Base-by-base conservation (phyloP, 768 basidiomycete species). In the Kwoniella bestiolae region DNA sequence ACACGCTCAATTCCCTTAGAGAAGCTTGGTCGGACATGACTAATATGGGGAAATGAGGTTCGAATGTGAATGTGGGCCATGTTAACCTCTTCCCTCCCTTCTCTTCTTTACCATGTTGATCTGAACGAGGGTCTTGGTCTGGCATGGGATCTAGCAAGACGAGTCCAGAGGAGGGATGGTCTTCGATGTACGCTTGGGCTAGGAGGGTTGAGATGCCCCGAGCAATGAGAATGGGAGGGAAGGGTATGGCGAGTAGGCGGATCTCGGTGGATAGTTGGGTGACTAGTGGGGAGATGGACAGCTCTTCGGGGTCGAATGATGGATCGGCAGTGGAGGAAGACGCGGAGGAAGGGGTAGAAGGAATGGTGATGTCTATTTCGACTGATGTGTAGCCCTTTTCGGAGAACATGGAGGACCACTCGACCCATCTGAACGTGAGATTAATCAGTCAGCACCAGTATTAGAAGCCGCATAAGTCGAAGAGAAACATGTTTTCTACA, bases 181-280 rank as follows among this genome's bases (percentile, higher is more conserved):
- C 88, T 1, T 87, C 89, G 66, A 90, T 85, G 76, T 88, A 90
- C 23, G 86, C 83, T 75, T 90, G 87, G 7, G 87, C 85, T 58
- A 90, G 84, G 35, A 89, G 81, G 60, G 87, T 84, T 9, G 67
- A 67, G 21, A 45, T 44, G 5, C 70, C 73, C 3, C 52, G 51
- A 2, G 80, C 61, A 34, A 81, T 65, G 32, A 81, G n/a, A 45
- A 81, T 68, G 5, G 80, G 80, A 1, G 80, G 73, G 58, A 79
- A 81, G n/a, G 80, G 80, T 26, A 81, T 79, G 12, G 76, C 73
- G 51, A 79, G 34, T 9, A 77, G 63, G 5, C 80, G 63, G 51
- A 81, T 79, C 49, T 81, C 74, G 28, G 72, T 65, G 3, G 77
- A 65, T n/a, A 79, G 68, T 26, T 69, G 52, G 23, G 66, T 53